phyloP scores from a whole-genome alignment of 1,139 yeast species.

The Taphrina deformans region DNA sequence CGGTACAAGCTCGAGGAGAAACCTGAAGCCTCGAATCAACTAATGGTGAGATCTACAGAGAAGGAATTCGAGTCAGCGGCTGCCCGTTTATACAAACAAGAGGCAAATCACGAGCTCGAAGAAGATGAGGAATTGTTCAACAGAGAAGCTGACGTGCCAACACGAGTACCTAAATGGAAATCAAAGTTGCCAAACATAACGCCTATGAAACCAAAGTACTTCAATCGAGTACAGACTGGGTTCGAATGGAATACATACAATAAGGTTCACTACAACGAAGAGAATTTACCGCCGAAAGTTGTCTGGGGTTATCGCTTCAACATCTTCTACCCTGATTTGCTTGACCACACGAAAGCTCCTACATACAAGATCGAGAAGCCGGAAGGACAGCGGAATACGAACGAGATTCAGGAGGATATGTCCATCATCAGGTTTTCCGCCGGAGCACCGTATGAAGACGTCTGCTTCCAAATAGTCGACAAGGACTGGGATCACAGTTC shows the following conservation, averaged over 20 bases:
- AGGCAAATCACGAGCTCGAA: constrained; percentile 35
- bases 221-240: constrained; percentile 45
- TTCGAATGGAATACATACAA: constrained; percentile 49
- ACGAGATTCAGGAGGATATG: constrained; percentile 40
- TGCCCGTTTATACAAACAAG: constrained; percentile 36
- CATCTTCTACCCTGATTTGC: constrained; percentile 46
- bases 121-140: constrained; percentile 42
- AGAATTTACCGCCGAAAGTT: constrained; percentile 48
- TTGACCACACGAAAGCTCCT: constrained; percentile 43
- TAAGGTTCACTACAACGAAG: constrained; percentile 45
- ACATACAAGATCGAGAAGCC: constrained; percentile 44
- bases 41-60: constrained; percentile 5
- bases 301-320: constrained; percentile 49
- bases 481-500: constrained; percentile 47
- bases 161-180: constrained; percentile 23
- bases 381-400: constrained; percentile 34
- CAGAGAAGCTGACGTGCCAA: constrained; percentile 37
- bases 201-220: constrained; percentile 44
- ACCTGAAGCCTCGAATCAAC: not conserved
- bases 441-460: constrained; percentile 46
- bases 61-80: constrained; percentile 27
- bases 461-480: constrained; percentile 47
- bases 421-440: constrained; percentile 46
- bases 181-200: constrained; percentile 22
- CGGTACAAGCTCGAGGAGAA: constrained; percentile 5